Conservation (phyloP, 352 stramenopile species). For the Globisporangium solare region DNA sequence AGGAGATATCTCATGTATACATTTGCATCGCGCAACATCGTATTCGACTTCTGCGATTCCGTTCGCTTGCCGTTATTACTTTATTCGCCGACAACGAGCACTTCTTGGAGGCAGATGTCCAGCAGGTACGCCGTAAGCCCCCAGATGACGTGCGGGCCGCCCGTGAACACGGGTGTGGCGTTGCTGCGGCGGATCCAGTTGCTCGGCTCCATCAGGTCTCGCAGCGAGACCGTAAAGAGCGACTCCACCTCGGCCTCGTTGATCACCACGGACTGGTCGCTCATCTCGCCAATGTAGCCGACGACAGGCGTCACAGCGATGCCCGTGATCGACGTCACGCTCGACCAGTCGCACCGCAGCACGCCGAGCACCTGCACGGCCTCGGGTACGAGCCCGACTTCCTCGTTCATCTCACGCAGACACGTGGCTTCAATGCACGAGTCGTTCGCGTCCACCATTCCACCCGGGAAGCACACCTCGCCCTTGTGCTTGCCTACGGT, state of each 20-base stretch:
- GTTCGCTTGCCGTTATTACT: too few relatives aligned
- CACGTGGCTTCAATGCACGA: constrained; percentile 95
- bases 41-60: too few relatives aligned
- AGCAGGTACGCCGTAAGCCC: constrained; percentile 96
- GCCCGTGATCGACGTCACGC: constrained; percentile 92
- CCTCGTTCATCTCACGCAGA: constrained; percentile 97
- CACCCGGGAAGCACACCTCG: constrained; percentile 96
- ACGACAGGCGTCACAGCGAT: constrained; percentile 98
- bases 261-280: constrained; percentile 84
- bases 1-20: too few relatives aligned
- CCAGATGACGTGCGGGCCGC: constrained; percentile 95
- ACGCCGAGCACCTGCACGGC: constrained; percentile 92
- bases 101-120: constrained; percentile 80
- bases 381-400: constrained; percentile 88
- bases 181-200: constrained; percentile 80
- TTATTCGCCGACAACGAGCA: constrained; percentile 36
- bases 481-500: constrained; percentile 92
- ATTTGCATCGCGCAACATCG: too few relatives aligned
- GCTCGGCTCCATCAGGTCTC: constrained; percentile 78
- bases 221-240: constrained; percentile 93
- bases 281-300: constrained; percentile 93
- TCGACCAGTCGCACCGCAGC: constrained; percentile 94
- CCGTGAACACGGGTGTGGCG: constrained; percentile 92
- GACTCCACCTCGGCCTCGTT: constrained; percentile 96
- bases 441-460: constrained; percentile 91